These are phyloP conservation scores for Aquilaria yunnanensis DNA, from an alignment of 345 rosid genomes.

Conservation along the genomic window DNA sequence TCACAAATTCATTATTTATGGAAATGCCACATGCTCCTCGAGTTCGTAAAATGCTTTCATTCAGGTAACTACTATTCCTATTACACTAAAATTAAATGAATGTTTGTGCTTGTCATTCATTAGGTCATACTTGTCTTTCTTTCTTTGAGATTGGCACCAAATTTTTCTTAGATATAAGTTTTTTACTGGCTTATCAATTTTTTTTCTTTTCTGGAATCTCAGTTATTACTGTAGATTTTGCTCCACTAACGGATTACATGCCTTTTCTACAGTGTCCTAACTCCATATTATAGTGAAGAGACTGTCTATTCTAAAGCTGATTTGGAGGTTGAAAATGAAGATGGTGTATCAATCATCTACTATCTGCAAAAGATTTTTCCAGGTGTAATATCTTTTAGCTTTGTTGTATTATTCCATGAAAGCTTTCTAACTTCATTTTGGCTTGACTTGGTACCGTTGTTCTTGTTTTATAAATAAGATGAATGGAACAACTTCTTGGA, in stretches of 20 bases:
- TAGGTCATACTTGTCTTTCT: neutral
- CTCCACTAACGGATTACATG: neutral
- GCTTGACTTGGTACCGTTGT: conserved; percentile 3
- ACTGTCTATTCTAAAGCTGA: conserved; percentile 87
- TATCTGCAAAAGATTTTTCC: conserved; percentile 97
- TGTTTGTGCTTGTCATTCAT: too few species aligned
- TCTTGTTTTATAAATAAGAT: conserved; percentile 31
- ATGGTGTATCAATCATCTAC: conserved; percentile 88
- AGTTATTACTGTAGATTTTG: neutral
- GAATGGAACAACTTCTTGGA: conserved; percentile 98
- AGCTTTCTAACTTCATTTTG: conserved; percentile 6
- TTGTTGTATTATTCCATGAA: neutral
- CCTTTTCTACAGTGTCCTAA: conserved; percentile 58
- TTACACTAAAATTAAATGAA: too few species aligned
- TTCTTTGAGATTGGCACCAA: neutral
- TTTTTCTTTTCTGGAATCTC: neutral
- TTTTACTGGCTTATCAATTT: neutral
- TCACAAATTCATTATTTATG: conserved; percentile 91
- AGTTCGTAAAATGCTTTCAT: conserved; percentile 92
- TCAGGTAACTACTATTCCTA: conserved; percentile 36
- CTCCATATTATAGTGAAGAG: conserved; percentile 98
- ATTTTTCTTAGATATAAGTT: conserved; percentile 6
- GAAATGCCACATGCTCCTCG: conserved; percentile 96
- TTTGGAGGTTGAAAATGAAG: conserved; percentile 95
- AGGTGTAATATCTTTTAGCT: conserved; percentile 35